Base-by-base conservation (phyloP, 2,329 filamentous ascomycete genomes). In the Venturia effusa region DNA sequence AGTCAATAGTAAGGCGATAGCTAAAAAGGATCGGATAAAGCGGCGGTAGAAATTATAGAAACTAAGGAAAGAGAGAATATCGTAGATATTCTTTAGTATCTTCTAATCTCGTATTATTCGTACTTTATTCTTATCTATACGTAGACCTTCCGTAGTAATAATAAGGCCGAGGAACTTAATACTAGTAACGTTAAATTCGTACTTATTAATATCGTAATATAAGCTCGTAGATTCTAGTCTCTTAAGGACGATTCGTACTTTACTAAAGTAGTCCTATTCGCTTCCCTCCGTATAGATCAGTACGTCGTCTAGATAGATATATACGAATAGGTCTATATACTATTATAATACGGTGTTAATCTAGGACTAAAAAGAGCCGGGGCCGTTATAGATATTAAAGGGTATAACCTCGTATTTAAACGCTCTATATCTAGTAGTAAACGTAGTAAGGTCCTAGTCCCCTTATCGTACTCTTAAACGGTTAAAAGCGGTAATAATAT, bases 331-430 rank as follows among this genome's bases (percentile, higher is more conserved):
- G 51, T 73, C 66, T 0, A 73, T 62, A 34, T 61, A 66, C 3
- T 66, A 51, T 0, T 37, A 11, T 3, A 74, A 63, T 3, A 64
- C 59, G 24, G 64, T 54, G 41, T 74, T 74, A n/a, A 72, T 70
- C 45, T 64, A 66, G 54, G 27, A 55, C 66, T 70, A 61, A 39
- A 68, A 67, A 7, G 67, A 67, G 10, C 43, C 61, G 32, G 61
- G 67, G 3, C 55, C 48, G 32, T 68, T 68, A 22, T 22, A 43
- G 8, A 70, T 37, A 4, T 68, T 45, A 62, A 70, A 70, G 0
- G 67, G 68, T 13, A 65, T 67, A 17, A 78, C 69, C 41, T 70
- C 45, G 45, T 70, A 78, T 65, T 78, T 61, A 64, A 68, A 77
- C 2, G 68, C 64, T 39, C 71, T 67, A 65, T 71, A 76, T 74